Evolutionary conservation across 23 red algal genomes (phyloP), one percentile per base, ranked within the genome.

Genomic region (Gracilaria domingensis): DNA sequence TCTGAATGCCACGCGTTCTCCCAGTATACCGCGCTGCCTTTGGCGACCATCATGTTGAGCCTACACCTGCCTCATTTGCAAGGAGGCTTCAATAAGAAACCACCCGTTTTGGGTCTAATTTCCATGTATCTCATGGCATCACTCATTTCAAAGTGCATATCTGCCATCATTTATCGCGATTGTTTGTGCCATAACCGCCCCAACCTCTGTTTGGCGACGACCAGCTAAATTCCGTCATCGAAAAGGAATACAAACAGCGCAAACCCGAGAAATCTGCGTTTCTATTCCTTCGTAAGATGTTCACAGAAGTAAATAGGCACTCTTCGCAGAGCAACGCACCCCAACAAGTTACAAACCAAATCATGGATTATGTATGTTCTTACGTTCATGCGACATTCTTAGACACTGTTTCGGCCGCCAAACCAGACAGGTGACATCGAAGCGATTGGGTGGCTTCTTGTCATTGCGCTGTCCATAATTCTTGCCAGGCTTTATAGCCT

Each of bases 381-480:
- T 35, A 18, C 26, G 20, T 50, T 42, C 40, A 77, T 29, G 23
- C 42, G 21, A 30, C 72, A 24, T 51, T 50, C 40, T 77, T 29
- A 2, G 33, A 20, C 66, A 94, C 91, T 1, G 29, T 88, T 12
- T 4, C 76, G 7, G n/a, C 72, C 30, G 93, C 93, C 4, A 34
- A 55, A 82, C n/a, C n/a, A n/a, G n/a, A 30, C 57, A 20, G 93
- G 93, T 49, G 93, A 95, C 34, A 36, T 72, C 48, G 93, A 95
- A 62, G 69, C 85, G n/a, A 61, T 88, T 37, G 93, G 85, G 23
- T 95, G 93, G 93, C 56, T 95, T 35, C 40, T 83, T 1, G 93
- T 95, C 39, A 12, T 80, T 4, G 60, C 81, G 2, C 59, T 95
- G 12, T 50, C 85, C 2, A 25, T 90, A 33, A n/a, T 79, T 39